phyloP scores from a whole-genome alignment of 2,329 filamentous ascomycete genomes.

The Aspergillus luchuensis region DNA sequence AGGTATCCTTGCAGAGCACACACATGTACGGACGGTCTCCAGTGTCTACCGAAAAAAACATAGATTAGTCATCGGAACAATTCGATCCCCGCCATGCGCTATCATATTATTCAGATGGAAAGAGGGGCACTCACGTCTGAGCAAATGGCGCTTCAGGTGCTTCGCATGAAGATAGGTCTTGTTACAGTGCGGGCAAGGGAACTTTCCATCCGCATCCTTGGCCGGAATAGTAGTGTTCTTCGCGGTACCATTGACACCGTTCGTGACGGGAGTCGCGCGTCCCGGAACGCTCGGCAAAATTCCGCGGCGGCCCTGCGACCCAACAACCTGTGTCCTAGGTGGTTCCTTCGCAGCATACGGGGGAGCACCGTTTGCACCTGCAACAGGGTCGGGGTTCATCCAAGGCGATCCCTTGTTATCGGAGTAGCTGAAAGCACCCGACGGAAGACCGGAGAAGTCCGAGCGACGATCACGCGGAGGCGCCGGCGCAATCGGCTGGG shows the following conservation, averaged over 20 bases:
- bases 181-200: conserved; percentile 95
- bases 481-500: conserved; percentile 74
- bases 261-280: conserved; percentile 72
- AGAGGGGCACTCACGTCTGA: conserved; percentile 75
- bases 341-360: conserved; percentile 46
- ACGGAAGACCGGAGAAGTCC: conserved; percentile 69
- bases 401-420: conserved; percentile 58
- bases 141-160: conserved; percentile 92
- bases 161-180: conserved; percentile 98
- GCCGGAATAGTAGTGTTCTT: conserved; percentile 85
- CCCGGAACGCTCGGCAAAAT: conserved; percentile 90
- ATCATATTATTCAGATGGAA: background rate
- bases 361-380: conserved; percentile 41
- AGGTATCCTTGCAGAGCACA: conserved; percentile 95
- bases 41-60: conserved; percentile 66
- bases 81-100: background rate
- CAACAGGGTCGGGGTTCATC: conserved; percentile 42
- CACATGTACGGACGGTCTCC: conserved; percentile 98
- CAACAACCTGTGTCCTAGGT: conserved; percentile 78
- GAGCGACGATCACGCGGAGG: conserved; percentile 55
- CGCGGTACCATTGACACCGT: conserved; percentile 61
- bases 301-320: conserved; percentile 87
- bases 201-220: conserved; percentile 97
- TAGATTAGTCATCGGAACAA: conserved; percentile 16
- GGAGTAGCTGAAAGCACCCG: conserved; percentile 64